Percentiles rank a stretch among this genome's conserved stretches.
These are phyloP conservation scores for Fibroporia radiculosa DNA, from an alignment of 768 basidiomycete genomes.

Conservation along the genomic window DNA sequence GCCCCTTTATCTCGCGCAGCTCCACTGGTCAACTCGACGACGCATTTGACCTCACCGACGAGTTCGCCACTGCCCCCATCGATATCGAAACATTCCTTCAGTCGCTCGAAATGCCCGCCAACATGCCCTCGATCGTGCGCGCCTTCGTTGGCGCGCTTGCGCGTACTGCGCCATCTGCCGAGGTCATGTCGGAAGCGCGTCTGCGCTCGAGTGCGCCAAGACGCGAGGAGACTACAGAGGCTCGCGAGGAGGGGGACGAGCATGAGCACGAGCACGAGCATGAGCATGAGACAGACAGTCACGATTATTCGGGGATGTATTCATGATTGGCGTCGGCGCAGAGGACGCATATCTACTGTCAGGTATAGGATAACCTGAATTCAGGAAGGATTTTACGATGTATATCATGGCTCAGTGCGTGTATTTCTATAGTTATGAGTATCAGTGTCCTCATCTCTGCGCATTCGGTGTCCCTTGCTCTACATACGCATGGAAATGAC, in stretches of 20 bases:
- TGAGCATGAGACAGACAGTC: slow-evolving; percentile 4
- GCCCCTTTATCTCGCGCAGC: slow-evolving; percentile 11
- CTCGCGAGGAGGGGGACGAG: slow-evolving; percentile 1
- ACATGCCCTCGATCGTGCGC: not conserved
- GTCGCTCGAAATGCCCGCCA: not conserved
- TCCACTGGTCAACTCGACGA: not conserved
- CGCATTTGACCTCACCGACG: not conserved
- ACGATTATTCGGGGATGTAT: slow-evolving; percentile 16
- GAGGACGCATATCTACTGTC: too few relatives aligned
- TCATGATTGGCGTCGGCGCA: too few relatives aligned
- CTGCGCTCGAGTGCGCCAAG: not conserved
- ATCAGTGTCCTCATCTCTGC: too few relatives aligned
- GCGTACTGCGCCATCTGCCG: not conserved
- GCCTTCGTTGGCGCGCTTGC: not conserved
- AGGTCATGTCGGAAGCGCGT: not conserved
- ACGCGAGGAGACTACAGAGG: too few relatives aligned
- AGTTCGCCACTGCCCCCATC: not conserved
- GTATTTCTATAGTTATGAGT: too few relatives aligned
- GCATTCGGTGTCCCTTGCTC: too few relatives aligned
- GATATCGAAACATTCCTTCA: not conserved
- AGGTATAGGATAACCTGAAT: too few relatives aligned
- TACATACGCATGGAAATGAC: too few relatives aligned
- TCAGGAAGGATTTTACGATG: too few relatives aligned
- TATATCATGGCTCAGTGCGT: too few relatives aligned
- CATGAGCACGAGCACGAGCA: too few relatives aligned